phyloP scores from a whole-genome alignment of 352 stramenopile species.

The Phytopythium ostracodes region DNA sequence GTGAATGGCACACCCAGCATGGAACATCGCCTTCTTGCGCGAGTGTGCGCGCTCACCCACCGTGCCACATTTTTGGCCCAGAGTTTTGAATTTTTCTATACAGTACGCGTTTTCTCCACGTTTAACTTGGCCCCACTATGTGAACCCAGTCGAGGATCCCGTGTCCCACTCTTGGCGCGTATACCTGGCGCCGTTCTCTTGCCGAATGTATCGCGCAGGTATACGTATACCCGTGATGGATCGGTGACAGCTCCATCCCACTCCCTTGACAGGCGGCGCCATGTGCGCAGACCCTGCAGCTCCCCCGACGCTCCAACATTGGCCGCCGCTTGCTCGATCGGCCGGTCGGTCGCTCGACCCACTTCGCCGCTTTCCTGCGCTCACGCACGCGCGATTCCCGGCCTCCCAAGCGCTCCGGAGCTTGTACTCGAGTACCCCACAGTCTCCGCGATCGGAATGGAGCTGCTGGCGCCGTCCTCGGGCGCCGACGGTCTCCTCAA shows the following conservation, averaged over 20 bases:
- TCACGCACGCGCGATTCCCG: not conserved
- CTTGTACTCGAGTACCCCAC: not conserved
- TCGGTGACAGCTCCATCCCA: constrained; percentile 9
- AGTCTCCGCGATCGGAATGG: not conserved
- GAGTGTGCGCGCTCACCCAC: not conserved
- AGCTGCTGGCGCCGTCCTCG: not conserved
- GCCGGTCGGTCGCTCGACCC: no score
- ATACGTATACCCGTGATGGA: constrained; percentile 11
- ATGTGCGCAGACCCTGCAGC: not conserved
- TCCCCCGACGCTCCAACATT: not conserved
- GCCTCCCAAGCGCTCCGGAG: no score
- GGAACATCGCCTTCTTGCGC: no score
- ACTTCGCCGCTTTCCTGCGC: not conserved
- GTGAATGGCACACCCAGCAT: no score
- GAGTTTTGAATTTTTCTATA: not conserved
- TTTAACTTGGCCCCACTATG: not conserved
- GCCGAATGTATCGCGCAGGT: not conserved
- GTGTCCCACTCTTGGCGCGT: constrained; percentile 6
- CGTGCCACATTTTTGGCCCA: not conserved
- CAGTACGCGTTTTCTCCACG: not conserved
- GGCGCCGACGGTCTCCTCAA: not conserved
- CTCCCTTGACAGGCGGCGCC: constrained; percentile 4
- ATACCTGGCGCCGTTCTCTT: not conserved
- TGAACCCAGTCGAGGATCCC: not conserved
- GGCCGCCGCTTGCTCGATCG: no score